A percentile compares a stretch with the other conserved stretches of the same genome.
Evolutionary conservation across 2,329 filamentous ascomycete species (phyloP).

Genomic region (Pezizomycotina sp.): DNA sequence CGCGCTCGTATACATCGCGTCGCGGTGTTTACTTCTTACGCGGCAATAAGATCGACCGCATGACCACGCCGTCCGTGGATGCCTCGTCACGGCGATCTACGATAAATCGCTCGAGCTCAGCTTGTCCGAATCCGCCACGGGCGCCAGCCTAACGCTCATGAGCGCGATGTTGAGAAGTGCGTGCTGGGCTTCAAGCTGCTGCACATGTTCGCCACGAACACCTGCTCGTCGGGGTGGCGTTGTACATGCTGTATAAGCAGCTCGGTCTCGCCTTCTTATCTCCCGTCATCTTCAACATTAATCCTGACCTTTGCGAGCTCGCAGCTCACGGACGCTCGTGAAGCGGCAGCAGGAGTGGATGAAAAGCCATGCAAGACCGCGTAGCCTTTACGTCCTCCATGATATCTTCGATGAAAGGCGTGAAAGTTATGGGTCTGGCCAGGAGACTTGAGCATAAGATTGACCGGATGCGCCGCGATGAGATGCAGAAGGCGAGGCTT

Average conservation of each 20-base stretch:
- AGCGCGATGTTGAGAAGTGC: constrained; percentile 35
- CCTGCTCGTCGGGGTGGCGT: constrained; percentile 28
- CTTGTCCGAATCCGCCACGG: constrained; percentile 28
- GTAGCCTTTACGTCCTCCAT: constrained; percentile 18
- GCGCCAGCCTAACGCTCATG: constrained; percentile 35
- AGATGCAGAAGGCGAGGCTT: constrained; percentile 9
- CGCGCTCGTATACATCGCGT: constrained; percentile 8
- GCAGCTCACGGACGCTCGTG: constrained; percentile 6
- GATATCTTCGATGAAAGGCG: constrained; percentile 16
- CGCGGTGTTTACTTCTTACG: constrained; percentile 22
- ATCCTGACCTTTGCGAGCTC: constrained; percentile 4
- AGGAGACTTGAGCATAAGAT: constrained; percentile 7
- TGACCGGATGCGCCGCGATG: constrained; percentile 4
- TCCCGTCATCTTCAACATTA: constrained; percentile 15
- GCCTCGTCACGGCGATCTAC: constrained; percentile 29
- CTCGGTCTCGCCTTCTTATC: constrained; percentile 28
- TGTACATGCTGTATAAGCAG: constrained; percentile 28
- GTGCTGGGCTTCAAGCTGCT: constrained; percentile 28
- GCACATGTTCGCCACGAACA: constrained; percentile 32
- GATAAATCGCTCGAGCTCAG: constrained; percentile 27
- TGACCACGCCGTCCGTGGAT: constrained; percentile 27
- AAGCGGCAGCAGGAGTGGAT: constrained; percentile 14
- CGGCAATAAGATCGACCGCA: constrained; percentile 24
- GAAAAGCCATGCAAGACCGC: constrained; percentile 13
- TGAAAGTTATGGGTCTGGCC: constrained; percentile 16